These are phyloP conservation scores for Solanum appendiculatum DNA, from an alignment of 257 asterid genomes.

Conservation along the genomic window DNA sequence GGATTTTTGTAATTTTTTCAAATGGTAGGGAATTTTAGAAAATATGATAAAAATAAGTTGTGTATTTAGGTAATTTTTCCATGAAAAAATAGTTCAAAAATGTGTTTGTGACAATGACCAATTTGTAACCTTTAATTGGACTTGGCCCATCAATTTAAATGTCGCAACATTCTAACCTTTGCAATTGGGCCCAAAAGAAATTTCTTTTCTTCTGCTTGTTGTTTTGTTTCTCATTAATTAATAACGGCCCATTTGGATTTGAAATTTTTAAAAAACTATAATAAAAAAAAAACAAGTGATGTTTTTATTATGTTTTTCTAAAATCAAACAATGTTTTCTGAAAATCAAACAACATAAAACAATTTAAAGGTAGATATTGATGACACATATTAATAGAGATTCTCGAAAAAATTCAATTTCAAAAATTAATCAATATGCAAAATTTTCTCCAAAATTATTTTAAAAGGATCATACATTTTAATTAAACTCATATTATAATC, in stretches of 20 bases:
- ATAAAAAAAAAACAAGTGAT: not conserved
- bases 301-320: not conserved
- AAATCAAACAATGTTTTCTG: not conserved
- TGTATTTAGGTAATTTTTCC: no score
- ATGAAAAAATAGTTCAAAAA: not conserved
- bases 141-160: not conserved
- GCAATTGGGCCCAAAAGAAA: not conserved
- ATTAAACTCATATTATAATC: not conserved
- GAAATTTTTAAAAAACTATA: not conserved
- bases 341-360: not conserved
- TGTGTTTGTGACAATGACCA: not conserved
- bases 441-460: not conserved
- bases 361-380: not conserved
- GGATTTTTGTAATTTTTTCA: no score
- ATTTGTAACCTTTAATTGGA: not conserved
- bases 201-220: not conserved
- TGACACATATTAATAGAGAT: not conserved
- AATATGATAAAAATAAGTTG: no score
- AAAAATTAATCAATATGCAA: not conserved
- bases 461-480: not conserved
- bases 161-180: not conserved
- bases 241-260: not conserved
- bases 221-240: not conserved
- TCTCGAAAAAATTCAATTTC: not conserved
- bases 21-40: no score